phyloP scores from a whole-genome alignment of 768 basidiomycete genomes.

The Suillus discolor region DNA sequence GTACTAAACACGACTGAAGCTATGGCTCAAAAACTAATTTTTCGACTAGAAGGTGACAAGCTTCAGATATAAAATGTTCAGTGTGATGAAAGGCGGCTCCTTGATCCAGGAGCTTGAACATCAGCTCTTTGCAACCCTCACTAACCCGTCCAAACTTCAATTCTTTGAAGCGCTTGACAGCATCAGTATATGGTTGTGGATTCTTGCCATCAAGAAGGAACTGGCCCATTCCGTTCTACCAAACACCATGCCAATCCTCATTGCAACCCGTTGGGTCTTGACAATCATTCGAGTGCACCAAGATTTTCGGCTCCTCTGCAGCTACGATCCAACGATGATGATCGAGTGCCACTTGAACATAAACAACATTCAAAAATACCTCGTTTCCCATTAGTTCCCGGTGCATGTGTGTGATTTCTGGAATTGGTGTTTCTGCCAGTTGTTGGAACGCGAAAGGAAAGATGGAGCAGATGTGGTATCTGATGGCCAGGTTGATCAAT shows the following conservation, averaged over 20 bases:
- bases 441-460: conserved; percentile 1
- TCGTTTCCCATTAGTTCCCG: conserved; percentile 4
- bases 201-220: background rate
- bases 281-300: conserved; percentile 7
- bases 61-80: background rate
- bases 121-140: background rate
- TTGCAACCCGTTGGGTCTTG: background rate
- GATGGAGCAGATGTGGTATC: background rate
- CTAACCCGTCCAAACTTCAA: background rate
- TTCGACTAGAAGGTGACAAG: background rate
- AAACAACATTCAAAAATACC: background rate
- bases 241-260: conserved; percentile 16
- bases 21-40: background rate
- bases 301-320: conserved; percentile 8
- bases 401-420: background rate
- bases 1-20: too few species aligned
- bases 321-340: conserved; percentile 12
- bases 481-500: conserved; percentile 6
- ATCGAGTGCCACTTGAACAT: conserved; percentile 4
- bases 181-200: background rate
- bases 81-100: background rate
- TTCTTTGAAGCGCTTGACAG: background rate
- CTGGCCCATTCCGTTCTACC: conserved; percentile 18
- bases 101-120: background rate
- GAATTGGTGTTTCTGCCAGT: conserved; percentile 3